These are phyloP conservation scores for Rhizophagus sp. DNA, from an alignment of 192 early-diverging fungal species.

Conservation along the genomic window DNA sequence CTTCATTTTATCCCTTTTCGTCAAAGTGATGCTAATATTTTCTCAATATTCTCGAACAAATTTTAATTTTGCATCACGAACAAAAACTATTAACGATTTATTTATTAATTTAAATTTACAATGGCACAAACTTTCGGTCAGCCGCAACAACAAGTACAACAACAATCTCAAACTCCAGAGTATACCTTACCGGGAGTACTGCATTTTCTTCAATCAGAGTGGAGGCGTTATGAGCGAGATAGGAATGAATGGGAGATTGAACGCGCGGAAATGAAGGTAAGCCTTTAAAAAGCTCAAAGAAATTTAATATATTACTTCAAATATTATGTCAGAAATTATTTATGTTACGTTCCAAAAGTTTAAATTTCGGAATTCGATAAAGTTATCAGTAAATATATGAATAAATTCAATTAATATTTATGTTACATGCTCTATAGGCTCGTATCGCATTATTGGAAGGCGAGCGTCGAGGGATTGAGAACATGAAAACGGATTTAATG, in stretches of 20 bases:
- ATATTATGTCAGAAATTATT: neutral
- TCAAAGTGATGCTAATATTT: neutral
- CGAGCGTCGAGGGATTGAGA: slow-evolving; percentile 74
- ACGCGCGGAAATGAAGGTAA: slow-evolving; percentile 73
- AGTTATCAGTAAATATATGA: neutral
- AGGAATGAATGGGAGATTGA: slow-evolving; percentile 88
- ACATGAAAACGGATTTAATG: slow-evolving; percentile 70
- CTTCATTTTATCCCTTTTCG: neutral
- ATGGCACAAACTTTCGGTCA: slow-evolving; percentile 33
- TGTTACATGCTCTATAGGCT: slow-evolving; percentile 49
- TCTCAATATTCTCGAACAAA: neutral
- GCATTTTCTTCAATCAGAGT: slow-evolving; percentile 81
- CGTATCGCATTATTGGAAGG: slow-evolving; percentile 77
- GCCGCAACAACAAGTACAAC: slow-evolving; percentile 23
- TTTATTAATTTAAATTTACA: neutral
- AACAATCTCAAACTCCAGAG: slow-evolving; percentile 35
- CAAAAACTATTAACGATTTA: neutral
- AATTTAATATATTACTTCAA: neutral
- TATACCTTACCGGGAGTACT: slow-evolving; percentile 75
- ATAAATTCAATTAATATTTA: neutral
- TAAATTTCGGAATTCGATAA: slow-evolving; percentile 1
- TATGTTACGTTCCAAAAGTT: neutral
- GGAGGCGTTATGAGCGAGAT: slow-evolving; percentile 81
- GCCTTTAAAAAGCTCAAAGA: neutral
- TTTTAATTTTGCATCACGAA: too few species aligned